A percentile compares a stretch with the other conserved stretches of the same genome.
phyloP scores from a whole-genome alignment of 257 asterid species.

The Solanum bukasovii region DNA sequence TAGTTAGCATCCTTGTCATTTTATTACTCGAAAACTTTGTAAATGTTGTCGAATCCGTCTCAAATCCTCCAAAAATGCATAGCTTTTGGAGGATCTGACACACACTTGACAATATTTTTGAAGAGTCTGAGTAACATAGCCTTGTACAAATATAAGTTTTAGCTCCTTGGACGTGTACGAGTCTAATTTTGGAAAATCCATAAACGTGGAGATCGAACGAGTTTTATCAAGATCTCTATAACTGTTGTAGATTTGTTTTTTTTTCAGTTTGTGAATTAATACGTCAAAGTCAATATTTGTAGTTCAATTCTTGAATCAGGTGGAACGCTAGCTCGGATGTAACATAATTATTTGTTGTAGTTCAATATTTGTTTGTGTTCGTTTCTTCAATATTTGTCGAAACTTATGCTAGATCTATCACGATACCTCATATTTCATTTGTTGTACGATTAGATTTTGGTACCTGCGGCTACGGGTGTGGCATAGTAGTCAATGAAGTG shows the following conservation, averaged over 20 bases:
- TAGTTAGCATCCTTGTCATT: not conserved
- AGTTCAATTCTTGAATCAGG: not conserved
- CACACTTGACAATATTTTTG: not conserved
- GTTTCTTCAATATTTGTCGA: too few relatives aligned
- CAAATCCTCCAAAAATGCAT: not conserved
- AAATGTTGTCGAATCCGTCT: not conserved
- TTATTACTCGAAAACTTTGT: not conserved
- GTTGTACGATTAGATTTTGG: not conserved
- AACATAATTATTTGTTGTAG: not conserved
- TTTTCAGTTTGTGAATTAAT: not conserved
- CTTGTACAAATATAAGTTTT: not conserved
- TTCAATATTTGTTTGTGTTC: not conserved
- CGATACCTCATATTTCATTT: not conserved
- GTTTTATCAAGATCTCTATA: fast-evolving
- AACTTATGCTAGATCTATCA: not conserved
- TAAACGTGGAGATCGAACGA: fast-evolving
- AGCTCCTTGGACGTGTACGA: fast-evolving
- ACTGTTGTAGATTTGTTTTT: fast-evolving
- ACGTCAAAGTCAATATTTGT: not conserved
- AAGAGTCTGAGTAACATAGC: not conserved
- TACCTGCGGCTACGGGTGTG: fast-evolving
- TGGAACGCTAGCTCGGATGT: not conserved
- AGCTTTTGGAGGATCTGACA: too few relatives aligned
- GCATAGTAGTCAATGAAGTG: too few relatives aligned
- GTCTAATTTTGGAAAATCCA: not conserved